Evolutionary conservation across 768 basidiomycete species (phyloP).

Genomic region (Lactarius hatsudake): DNA sequence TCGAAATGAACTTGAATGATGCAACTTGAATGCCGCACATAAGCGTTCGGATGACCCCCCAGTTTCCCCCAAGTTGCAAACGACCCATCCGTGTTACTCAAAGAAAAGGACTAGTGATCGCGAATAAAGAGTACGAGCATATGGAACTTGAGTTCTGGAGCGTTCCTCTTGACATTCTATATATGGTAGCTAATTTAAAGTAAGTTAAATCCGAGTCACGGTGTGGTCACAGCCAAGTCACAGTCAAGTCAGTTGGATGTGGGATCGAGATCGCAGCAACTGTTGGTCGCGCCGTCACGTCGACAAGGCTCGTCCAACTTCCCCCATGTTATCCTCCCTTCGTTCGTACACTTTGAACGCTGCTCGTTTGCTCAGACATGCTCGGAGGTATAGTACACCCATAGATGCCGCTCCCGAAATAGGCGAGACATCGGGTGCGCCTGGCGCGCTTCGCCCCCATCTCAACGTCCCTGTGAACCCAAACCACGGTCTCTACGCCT

Average conservation of each 20-base stretch:
- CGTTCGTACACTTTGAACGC: constrained; percentile 9
- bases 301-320: background rate
- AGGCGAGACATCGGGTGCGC: constrained; percentile 7
- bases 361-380: background rate
- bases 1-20: too few relatives aligned
- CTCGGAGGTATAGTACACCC: constrained; percentile 21
- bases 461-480: constrained; percentile 46
- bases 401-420: constrained; percentile 6
- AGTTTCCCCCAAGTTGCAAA: too few relatives aligned
- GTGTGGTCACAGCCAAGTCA: background rate
- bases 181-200: background rate
- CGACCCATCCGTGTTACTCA: too few relatives aligned
- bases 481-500: constrained; percentile 74
- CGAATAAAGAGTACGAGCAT: background rate
- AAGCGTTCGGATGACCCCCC: too few relatives aligned
- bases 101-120: background rate
- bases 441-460: constrained; percentile 42
- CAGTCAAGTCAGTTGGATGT: background rate
- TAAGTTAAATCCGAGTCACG: background rate
- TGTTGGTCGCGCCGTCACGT: background rate
- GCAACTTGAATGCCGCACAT: too few relatives aligned
- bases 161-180: too few relatives aligned
- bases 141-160: background rate
- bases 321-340: constrained; percentile 21
- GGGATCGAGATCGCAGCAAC: background rate